A percentile compares a stretch with the other conserved stretches of the same genome.
Conservation (phyloP, 2,329 filamentous ascomycete species). For the Ophiostoma sp. region DNA sequence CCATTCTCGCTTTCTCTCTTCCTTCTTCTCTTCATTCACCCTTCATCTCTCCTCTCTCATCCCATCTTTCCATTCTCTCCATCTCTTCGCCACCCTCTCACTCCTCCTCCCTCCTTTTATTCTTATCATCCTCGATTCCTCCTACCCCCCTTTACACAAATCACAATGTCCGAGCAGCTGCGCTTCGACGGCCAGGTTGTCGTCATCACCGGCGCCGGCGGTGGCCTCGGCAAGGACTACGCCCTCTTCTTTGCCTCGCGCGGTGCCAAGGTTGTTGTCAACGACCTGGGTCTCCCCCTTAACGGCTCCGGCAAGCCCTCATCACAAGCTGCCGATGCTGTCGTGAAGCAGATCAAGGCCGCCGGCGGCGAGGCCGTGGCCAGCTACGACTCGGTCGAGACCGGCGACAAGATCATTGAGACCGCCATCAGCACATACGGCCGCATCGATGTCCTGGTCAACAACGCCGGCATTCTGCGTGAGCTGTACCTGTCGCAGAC, state of each 20-base stretch:
- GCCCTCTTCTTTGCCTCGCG: slow-evolving; percentile 84
- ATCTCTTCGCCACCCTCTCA: neutral
- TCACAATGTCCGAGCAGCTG: slow-evolving; percentile 57
- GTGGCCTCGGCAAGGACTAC: slow-evolving; percentile 76
- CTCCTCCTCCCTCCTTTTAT: neutral
- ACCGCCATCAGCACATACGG: slow-evolving; percentile 76
- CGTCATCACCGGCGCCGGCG: slow-evolving; percentile 80
- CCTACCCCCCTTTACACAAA: slow-evolving; percentile 21
- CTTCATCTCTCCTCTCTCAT: neutral
- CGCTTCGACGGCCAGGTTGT: slow-evolving; percentile 84
- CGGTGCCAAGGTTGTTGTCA: slow-evolving; percentile 74
- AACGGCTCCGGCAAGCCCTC: slow-evolving; percentile 6
- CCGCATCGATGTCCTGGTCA: slow-evolving; percentile 90
- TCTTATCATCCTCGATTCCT: neutral
- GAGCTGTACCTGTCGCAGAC: slow-evolving; percentile 99
- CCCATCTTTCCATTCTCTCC: slow-evolving; percentile 13
- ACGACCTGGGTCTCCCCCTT: slow-evolving; percentile 59
- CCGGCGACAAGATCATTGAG: slow-evolving; percentile 90
- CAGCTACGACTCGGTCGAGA: slow-evolving; percentile 93
- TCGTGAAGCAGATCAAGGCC: slow-evolving; percentile 76
- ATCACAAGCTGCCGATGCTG: slow-evolving; percentile 68
- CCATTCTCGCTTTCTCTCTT: slow-evolving; percentile 1
- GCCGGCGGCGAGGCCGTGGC: slow-evolving; percentile 92
- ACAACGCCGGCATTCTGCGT: slow-evolving; percentile 93
- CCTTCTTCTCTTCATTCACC: neutral